Base-by-base conservation (phyloP, 1,284 basidiomycete species). In the Ceratobasidium sp. region DNA sequence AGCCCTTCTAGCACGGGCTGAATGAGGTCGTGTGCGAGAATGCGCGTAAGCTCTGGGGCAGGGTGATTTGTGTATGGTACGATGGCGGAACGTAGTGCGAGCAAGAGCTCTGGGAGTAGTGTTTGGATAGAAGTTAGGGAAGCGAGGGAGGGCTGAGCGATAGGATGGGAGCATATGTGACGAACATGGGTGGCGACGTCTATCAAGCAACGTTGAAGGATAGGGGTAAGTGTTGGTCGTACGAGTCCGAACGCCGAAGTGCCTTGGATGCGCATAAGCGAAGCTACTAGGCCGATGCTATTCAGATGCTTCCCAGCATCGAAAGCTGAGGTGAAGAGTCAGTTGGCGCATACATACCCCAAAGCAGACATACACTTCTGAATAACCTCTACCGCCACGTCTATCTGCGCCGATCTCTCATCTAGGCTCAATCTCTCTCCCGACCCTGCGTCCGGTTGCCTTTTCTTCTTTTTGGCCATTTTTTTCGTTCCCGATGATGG, bases 401-500 rank as follows among this genome's bases (percentile, higher is more conserved):
- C 60, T 22, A 63, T n/a, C 22, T 47, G 44, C 17, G 22, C 44
- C 60, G 27, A 47, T 9, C 60, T 41, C 27, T 63, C 44, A 41
- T 48, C 60, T 41, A 63, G 48, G 44, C 41, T 47, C 9, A 47
- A 27, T 15, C 44, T n/a, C 14, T 63, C 60, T 9, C 29, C 44
- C 1, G 17, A 22, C 5, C n/a, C 44, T 1, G 41, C 22, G 15
- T 71, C 53, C 24, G 44, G 9, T 24, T 71, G 54, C 29, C 59
- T 71, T 36, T 53, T 71, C 31, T 71, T 71, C 54, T 60, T 71
- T 36, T 71, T 71, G 24, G 67, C 44, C n/a, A 44, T 3, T 54
- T 71, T 69, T 27, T 57, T 69, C 22, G 27, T 36, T 41, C 29
- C 29, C 19, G 29, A 45, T 19, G 67, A 50, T 3, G 67, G 67